Evolutionary conservation across 495 filamentous ascomycete species (phyloP).

Genomic region (Lasiosphaeria ovina): DNA sequence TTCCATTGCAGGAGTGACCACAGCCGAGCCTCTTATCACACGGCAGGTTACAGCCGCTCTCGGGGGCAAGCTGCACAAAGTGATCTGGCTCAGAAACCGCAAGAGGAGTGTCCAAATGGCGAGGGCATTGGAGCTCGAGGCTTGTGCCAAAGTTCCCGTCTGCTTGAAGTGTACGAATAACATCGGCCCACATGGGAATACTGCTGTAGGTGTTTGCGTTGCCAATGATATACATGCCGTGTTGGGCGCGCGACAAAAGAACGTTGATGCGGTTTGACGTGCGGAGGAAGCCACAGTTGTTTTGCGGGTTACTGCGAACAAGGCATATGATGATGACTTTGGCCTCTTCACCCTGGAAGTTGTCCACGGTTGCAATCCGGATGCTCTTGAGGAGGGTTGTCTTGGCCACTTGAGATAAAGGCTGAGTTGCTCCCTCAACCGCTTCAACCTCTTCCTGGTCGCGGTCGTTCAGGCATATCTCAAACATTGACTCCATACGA

Average conservation of each 20-base stretch:
- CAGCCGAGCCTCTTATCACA: slow-evolving; percentile 63
- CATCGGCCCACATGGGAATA: slow-evolving; percentile 68
- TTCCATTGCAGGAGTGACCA: slow-evolving; percentile 67
- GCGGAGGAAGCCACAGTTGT: slow-evolving; percentile 64
- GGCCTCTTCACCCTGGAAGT: slow-evolving; percentile 82
- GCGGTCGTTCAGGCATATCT: slow-evolving; percentile 64
- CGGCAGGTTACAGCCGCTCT: slow-evolving; percentile 64
- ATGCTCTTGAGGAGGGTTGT: slow-evolving; percentile 51
- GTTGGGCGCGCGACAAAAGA: slow-evolving; percentile 65
- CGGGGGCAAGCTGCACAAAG: slow-evolving; percentile 60
- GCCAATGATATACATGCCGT: slow-evolving; percentile 86
- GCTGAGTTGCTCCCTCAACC: background rate
- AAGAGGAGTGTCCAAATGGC: slow-evolving; percentile 62
- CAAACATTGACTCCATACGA: slow-evolving; percentile 42
- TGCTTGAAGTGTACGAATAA: slow-evolving; percentile 53
- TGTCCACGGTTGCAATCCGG: slow-evolving; percentile 79
- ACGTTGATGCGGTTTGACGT: slow-evolving; percentile 82
- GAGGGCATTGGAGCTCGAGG: slow-evolving; percentile 62
- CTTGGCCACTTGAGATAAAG: slow-evolving; percentile 1
- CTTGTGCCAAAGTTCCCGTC: slow-evolving; percentile 46
- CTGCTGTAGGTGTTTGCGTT: slow-evolving; percentile 57
- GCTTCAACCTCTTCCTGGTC: slow-evolving; percentile 49
- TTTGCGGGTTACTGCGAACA: slow-evolving; percentile 63
- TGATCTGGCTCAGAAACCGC: slow-evolving; percentile 58
- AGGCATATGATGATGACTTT: slow-evolving; percentile 80